phyloP scores from a whole-genome alignment of 257 asterid genomes.

The Solanum rostratum region DNA sequence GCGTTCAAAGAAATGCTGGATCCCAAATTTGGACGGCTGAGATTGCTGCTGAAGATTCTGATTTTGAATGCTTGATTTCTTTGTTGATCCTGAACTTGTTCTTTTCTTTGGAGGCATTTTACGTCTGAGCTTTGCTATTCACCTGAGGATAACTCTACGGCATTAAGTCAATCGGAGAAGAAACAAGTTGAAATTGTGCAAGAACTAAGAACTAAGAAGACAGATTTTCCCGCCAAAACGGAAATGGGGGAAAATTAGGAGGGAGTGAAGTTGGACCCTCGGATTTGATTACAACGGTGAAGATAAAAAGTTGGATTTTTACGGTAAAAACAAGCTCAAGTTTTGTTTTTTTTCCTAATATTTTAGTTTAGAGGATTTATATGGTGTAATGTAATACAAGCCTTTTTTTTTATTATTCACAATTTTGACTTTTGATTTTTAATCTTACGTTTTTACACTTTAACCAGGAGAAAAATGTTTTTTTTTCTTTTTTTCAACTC shows the following conservation, averaged over 20 bases:
- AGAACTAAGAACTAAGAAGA: not conserved
- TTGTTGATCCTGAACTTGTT: slow-evolving; percentile 33
- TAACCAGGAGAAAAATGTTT: not conserved
- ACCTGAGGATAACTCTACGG: not conserved
- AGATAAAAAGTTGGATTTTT: not conserved
- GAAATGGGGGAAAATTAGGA: not conserved
- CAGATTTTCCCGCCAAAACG: slow-evolving; percentile 24
- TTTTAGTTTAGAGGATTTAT: not conserved
- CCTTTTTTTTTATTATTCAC: not conserved
- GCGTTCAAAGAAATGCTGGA: slow-evolving; percentile 87
- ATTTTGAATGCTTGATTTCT: slow-evolving; percentile 41
- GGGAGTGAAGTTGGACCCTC: slow-evolving; percentile 12
- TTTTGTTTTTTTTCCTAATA: not conserved
- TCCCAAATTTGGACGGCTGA: slow-evolving; percentile 76
- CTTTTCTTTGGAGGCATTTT: slow-evolving; percentile 80
- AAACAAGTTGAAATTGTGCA: not conserved
- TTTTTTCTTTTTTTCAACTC: too few relatives aligned
- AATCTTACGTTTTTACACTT: not conserved
- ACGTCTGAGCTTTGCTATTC: not conserved
- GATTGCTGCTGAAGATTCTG: slow-evolving; percentile 29
- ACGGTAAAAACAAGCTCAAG: not conserved
- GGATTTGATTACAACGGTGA: slow-evolving; percentile 3
- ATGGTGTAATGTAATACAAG: not conserved
- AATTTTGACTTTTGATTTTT: not conserved
- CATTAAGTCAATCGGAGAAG: not conserved